These are phyloP conservation scores for Thielaviopsis euricoi DNA, from an alignment of 2,329 filamentous ascomycete genomes.

Conservation along the genomic window DNA sequence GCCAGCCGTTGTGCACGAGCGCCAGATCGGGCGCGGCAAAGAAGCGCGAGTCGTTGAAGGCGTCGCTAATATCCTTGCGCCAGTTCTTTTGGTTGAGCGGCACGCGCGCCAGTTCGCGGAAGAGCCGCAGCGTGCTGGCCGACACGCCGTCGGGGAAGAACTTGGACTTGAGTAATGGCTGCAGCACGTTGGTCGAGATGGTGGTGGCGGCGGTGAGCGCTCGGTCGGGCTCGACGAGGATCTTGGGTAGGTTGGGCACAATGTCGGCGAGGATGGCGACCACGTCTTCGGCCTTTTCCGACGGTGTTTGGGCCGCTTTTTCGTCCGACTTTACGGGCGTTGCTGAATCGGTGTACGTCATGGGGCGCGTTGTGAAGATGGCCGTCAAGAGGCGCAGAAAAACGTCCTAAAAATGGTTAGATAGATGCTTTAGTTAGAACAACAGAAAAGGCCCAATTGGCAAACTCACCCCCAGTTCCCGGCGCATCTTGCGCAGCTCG, in stretches of 20 bases:
- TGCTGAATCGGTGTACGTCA: slow-evolving; percentile 46
- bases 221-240: slow-evolving; percentile 74
- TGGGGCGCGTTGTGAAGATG: slow-evolving; percentile 80
- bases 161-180: slow-evolving; percentile 67
- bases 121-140: slow-evolving; percentile 49
- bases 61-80: slow-evolving; percentile 84
- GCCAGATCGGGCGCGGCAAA: slow-evolving; percentile 48
- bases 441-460: too few species aligned
- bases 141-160: slow-evolving; percentile 75
- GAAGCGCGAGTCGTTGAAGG: slow-evolving; percentile 79
- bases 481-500: slow-evolving; percentile 80
- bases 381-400: slow-evolving; percentile 78
- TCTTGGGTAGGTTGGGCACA: slow-evolving; percentile 63
- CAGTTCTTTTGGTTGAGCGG: slow-evolving; percentile 72
- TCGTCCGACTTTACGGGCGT: slow-evolving; percentile 24
- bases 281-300: slow-evolving; percentile 52
- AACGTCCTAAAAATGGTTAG: slow-evolving; percentile 45
- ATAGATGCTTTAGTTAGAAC: too few species aligned
- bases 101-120: slow-evolving; percentile 62
- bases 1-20: slow-evolving; percentile 59
- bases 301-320: slow-evolving; percentile 20
- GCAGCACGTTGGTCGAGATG: slow-evolving; percentile 71
- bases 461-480: slow-evolving; percentile 65
- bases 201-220: slow-evolving; percentile 60
- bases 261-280: slow-evolving; percentile 64